Evolutionary conservation across 2,329 filamentous ascomycete genomes (phyloP), one percentile per base, ranked within the genome.

Genomic region (Fusarium avenaceum): DNA sequence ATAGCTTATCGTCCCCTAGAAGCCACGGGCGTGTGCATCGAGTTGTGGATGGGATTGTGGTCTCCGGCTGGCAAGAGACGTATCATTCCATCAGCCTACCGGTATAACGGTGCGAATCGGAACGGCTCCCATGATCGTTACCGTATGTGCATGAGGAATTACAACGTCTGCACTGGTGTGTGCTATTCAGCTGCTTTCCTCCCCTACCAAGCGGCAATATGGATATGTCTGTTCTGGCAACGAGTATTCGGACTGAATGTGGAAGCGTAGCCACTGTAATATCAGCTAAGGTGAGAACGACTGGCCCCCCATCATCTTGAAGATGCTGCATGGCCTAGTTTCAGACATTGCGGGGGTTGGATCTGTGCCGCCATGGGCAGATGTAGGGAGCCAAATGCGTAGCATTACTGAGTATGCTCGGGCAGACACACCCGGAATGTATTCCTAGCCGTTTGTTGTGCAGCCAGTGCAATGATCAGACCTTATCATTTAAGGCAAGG

Each of bases 71-170:
- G 64, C 43, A 22, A 40, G 49, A 54, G 59, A 54, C 57, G 65
- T 64, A 68, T 46, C 28, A 54, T 40, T 44, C 53, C 59, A 72
- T 71, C 65, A 67, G 57, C 57, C 48, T 46, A 35, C 33, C 44
- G 46, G 44, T 69, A 42, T 49, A 56, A 63, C 57, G 57, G 44
- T 61, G 30, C 70, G 68, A 70, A 74, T 72, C 70, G 70, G 71
- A 74, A 71, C 45, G 38, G 55, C 60, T 72, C 67, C 72, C 48
- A 71, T 56, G 50, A 54, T 69, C 57, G 40, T 46, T 54, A 49
- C 32, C 48, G 51, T 28, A 59, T 62, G 68, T 53, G 58, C 57
- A 61, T 56, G 30, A 40, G 59, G 52, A 52, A 58, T 55, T 48
- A 53, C 61, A 38, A 53, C 61, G 44, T 70, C 53, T 64, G 26